Base-by-base conservation (phyloP, 148 eudicot genomes). In the Pharnaceum exiguum region DNA sequence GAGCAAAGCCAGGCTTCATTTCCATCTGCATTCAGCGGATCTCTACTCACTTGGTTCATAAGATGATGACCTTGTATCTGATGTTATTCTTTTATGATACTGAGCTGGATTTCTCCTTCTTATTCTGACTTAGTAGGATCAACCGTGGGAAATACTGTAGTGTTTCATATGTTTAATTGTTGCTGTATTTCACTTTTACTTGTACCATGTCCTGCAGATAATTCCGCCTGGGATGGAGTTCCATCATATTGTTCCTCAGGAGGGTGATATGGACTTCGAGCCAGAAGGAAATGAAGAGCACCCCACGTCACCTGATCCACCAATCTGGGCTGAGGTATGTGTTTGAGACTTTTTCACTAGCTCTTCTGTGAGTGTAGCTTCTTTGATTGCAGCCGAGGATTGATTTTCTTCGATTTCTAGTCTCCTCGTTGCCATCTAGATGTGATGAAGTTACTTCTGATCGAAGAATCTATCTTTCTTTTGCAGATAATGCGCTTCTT, bases 151-250 rank as follows among this genome's bases (percentile, higher is more conserved):
- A n/a, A n/a, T n/a, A n/a, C n/a, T n/a, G n/a, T n/a, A n/a, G n/a
- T n/a, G 33, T 15, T 50, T 23, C 12, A 12, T 57, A 9, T 36
- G 24, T 28, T 42, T 15, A 25, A 18, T 25, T 21, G 1, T 40
- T 47, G 8, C 29, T 35, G 11, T 29, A 22, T 36, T 57, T 31
- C 19, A 54, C 4, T 45, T 46, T 2, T 50, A 57, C 5, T 6
- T 12, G 9, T 21, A 49, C 35, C 31, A 23, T 44, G 26, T 60
- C 57, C 55, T 78, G 69, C 74, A 93, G 96, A 80, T 88, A 64
- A 89, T 93, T 40, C 91, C 99, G 46, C 99, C 99, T 53, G 99
- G 99, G 55, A 93, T 93, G 99, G 99, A 93, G 70, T 93, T 93
- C 74, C 71, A 83, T 81, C 95, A 93, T 67, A 85, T 93, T 67